Evolutionary conservation across 2,329 filamentous ascomycete species (phyloP).

Genomic region (Botryotinia narcissicola): DNA sequence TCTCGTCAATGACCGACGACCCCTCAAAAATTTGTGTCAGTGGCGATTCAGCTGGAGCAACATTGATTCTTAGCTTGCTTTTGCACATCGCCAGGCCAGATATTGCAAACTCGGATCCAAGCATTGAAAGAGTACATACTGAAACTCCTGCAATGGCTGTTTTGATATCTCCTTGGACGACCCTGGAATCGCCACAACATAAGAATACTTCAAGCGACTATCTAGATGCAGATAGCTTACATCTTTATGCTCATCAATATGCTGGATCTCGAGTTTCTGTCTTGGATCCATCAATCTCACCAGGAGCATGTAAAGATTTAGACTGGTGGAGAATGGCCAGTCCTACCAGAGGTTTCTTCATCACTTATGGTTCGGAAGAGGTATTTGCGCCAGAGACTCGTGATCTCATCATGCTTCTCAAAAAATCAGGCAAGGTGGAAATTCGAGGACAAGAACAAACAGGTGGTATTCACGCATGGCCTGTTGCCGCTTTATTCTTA

Average conservation of each 20-base stretch:
- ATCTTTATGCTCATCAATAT: constrained; percentile 70
- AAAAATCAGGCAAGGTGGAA: constrained; percentile 47
- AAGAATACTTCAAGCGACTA: constrained; percentile 72
- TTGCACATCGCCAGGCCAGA: constrained; percentile 54
- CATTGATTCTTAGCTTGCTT: constrained; percentile 69
- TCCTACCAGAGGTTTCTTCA: constrained; percentile 64
- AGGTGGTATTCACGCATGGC: constrained; percentile 78
- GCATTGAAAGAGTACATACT: constrained; percentile 12
- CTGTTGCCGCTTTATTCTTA: constrained; percentile 63
- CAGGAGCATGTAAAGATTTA: constrained; percentile 65
- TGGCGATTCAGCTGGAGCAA: constrained; percentile 78
- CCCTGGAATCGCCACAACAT: constrained; percentile 66
- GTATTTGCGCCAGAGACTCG: constrained; percentile 71
- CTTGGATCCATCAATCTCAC: constrained; percentile 62
- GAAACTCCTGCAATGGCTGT: constrained; percentile 57
- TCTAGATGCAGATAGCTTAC: constrained; percentile 63
- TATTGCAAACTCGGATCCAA: neutral
- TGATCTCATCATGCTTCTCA: constrained; percentile 55
- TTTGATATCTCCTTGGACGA: constrained; percentile 79
- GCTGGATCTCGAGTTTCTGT: constrained; percentile 50
- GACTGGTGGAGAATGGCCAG: constrained; percentile 65
- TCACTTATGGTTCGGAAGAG: constrained; percentile 74
- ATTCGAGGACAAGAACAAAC: constrained; percentile 49
- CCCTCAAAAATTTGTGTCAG: constrained; percentile 66
- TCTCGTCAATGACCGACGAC: constrained; percentile 54